phyloP scores from a whole-genome alignment of 148 eudicot species.

The Agrostemma githago region DNA sequence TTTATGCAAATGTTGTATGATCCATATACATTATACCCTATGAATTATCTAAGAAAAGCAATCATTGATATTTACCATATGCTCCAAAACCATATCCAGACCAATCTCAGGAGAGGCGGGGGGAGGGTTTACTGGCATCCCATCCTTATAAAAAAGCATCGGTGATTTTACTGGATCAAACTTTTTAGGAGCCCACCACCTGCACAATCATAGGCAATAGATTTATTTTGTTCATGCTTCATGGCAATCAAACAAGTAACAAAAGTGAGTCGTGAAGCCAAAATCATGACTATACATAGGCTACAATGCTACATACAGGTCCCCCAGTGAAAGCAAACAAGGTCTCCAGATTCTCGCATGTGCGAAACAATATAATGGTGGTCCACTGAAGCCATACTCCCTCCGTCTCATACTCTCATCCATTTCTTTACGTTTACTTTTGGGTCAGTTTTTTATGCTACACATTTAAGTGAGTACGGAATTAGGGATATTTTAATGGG shows the following conservation, averaged over 20 bases:
- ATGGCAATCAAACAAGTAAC: background rate
- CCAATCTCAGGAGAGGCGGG: conserved; percentile 68
- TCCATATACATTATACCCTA: background rate
- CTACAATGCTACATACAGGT: background rate
- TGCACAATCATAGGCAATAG: conserved; percentile 23
- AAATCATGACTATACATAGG: background rate
- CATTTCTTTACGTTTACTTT: background rate
- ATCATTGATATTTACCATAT: conserved; percentile 50
- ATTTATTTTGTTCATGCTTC: background rate
- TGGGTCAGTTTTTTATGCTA: background rate
- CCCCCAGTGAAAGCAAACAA: background rate
- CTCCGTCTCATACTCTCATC: background rate
- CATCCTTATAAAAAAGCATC: conserved; percentile 80
- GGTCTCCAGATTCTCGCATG: background rate
- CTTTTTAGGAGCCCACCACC: conserved; percentile 99
- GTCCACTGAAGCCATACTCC: background rate
- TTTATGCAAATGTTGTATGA: background rate
- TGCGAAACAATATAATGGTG: background rate
- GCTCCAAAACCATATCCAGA: conserved; percentile 63
- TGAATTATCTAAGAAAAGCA: conserved; percentile 5
- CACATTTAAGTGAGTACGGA: background rate
- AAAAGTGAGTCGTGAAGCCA: background rate
- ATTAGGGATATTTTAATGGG: background rate
- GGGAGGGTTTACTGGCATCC: conserved; percentile 63
- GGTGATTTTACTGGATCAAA: conserved; percentile 92